Conservation (phyloP, 306 rosid species). For the Corylus avellana region DNA sequence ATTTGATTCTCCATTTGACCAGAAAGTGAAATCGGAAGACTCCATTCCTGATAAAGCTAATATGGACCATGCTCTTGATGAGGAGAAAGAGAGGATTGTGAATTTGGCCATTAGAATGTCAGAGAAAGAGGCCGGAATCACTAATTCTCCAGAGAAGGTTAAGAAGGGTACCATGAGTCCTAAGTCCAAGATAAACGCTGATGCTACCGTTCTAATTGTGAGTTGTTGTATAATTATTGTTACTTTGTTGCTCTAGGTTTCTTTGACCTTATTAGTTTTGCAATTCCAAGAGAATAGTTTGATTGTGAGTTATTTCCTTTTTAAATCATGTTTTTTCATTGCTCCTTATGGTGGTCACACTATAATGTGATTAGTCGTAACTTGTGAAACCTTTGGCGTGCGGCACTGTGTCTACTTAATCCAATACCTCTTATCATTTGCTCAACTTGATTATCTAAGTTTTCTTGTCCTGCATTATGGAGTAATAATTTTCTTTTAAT, state of each 20-base stretch:
- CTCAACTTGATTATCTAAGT: not conserved
- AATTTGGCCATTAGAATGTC: constrained; percentile 31
- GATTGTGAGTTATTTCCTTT: not conserved
- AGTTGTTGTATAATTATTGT: constrained; percentile 32
- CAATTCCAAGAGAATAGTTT: not conserved
- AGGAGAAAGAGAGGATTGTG: constrained; percentile 31
- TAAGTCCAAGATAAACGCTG: constrained; percentile 32
- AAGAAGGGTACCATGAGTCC: constrained; percentile 36
- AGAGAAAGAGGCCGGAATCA: constrained; percentile 33
- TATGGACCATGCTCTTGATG: constrained; percentile 26
- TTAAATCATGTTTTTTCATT: not conserved
- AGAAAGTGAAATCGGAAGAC: constrained; percentile 30
- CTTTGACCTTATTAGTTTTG: not conserved
- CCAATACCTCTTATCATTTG: not conserved
- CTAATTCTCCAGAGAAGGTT: constrained; percentile 40
- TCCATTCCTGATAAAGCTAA: constrained; percentile 57
- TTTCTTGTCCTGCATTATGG: not conserved
- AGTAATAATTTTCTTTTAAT: not conserved
- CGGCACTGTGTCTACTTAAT: not conserved
- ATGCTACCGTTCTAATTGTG: constrained; percentile 44
- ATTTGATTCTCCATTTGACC: constrained; percentile 31
- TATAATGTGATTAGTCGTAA: not conserved
- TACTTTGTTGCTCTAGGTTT: not conserved
- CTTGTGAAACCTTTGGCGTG: not conserved
- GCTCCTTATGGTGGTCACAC: not conserved